A percentile compares a stretch with the other conserved stretches of the same genome.
Conservation (phyloP, 345 rosid species). For the Hevea brasiliensis region DNA sequence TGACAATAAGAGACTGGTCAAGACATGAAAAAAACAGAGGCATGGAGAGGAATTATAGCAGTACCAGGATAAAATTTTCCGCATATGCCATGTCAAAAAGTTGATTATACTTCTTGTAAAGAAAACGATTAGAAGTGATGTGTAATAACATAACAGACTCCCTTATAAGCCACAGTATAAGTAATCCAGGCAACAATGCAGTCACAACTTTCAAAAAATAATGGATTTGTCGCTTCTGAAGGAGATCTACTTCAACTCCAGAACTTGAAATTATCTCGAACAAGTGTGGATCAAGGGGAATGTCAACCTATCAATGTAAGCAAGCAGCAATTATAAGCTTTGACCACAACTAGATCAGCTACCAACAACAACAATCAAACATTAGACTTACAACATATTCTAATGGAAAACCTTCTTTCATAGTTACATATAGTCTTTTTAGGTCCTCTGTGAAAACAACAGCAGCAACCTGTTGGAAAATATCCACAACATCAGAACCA, state of each 20-base stretch:
- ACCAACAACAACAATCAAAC: conserved; percentile 15
- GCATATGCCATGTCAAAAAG: conserved; percentile 89
- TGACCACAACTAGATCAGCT: conserved; percentile 16
- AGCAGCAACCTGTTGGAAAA: conserved; percentile 74
- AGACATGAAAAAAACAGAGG: conserved; percentile 2
- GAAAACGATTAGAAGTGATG: conserved; percentile 75
- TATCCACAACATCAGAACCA: conserved; percentile 23
- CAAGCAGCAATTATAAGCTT: conserved; percentile 23
- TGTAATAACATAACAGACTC: conserved; percentile 79
- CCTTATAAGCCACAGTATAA: conserved; percentile 75
- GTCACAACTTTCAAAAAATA: conserved; percentile 80
- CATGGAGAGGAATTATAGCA: conserved; percentile 17
- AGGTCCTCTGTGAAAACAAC: conserved; percentile 93
- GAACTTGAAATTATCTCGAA: conserved; percentile 81
- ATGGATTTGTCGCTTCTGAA: conserved; percentile 88
- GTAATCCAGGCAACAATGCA: conserved; percentile 78
- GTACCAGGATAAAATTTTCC: conserved; percentile 89
- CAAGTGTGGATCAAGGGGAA: conserved; percentile 90
- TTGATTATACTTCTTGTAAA: conserved; percentile 84
- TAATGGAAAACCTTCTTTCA: conserved; percentile 94
- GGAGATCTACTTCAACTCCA: conserved; percentile 93
- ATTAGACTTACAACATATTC: conserved; percentile 78
- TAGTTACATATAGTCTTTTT: conserved; percentile 78
- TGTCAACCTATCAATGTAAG: conserved; percentile 61
- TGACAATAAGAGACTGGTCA: conserved; percentile 22